A percentile compares a stretch with the other conserved stretches of the same genome.
Evolutionary conservation across 208 protist species (phyloP).

Genomic region (Acanthamoeba royreba): DNA sequence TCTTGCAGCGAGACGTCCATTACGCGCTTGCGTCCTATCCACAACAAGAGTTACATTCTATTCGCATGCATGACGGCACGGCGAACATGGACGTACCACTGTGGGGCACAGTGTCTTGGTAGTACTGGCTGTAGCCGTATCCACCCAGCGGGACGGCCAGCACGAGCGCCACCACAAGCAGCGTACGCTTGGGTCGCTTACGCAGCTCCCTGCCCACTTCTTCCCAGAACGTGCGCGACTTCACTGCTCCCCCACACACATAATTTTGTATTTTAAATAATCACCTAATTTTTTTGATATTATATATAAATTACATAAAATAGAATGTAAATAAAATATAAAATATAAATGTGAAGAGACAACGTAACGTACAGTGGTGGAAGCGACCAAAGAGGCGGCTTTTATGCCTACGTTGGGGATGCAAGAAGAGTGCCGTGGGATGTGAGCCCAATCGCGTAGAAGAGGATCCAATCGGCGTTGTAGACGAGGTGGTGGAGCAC

Average conservation of each 20-base stretch:
- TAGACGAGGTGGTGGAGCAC: no score
- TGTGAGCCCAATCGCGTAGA: not conserved
- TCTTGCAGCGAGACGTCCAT: conserved; percentile 24
- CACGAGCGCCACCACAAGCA: not conserved
- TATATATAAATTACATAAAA: no score
- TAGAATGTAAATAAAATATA: not conserved
- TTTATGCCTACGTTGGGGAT: not conserved
- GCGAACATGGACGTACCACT: not conserved
- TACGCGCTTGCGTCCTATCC: not conserved
- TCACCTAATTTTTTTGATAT: not conserved
- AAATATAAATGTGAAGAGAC: not conserved
- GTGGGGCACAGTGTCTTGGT: conserved; percentile 34
- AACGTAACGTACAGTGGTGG: not conserved
- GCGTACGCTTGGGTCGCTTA: not conserved
- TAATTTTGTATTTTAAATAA: not conserved
- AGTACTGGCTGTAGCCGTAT: not conserved
- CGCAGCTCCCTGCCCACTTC: not conserved
- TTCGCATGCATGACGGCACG: not conserved
- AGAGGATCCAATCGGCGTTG: no score
- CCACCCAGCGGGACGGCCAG: not conserved
- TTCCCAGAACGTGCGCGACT: not conserved
- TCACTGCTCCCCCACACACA: not conserved
- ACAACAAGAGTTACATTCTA: not conserved
- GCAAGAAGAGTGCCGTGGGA: not conserved
- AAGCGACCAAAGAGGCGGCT: not conserved